Evolutionary conservation across 768 basidiomycete species (phyloP).

Genomic region (Crepidotus variabilis): DNA sequence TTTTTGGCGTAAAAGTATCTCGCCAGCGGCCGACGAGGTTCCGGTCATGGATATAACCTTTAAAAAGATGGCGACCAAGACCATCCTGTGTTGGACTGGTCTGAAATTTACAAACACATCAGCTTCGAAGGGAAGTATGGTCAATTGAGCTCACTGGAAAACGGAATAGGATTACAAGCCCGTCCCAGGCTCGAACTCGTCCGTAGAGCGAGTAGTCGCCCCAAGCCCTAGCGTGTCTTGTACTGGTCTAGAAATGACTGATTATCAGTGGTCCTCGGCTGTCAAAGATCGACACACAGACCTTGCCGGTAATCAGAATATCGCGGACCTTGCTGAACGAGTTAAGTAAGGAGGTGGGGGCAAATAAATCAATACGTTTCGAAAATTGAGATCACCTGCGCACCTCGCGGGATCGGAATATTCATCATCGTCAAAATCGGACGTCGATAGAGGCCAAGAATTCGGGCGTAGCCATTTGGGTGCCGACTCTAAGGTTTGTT

Average conservation of each 20-base stretch:
- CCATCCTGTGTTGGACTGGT: constrained; percentile 24
- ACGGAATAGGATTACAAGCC: constrained; percentile 41
- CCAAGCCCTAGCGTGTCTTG: constrained; percentile 45
- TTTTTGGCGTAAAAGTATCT: constrained; percentile 37
- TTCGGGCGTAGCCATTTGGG: constrained; percentile 6
- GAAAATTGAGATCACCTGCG: constrained; percentile 1
- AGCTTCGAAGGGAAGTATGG: not conserved
- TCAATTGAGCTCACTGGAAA: constrained; percentile 32
- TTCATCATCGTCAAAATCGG: constrained; percentile 31
- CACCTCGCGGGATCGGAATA: constrained; percentile 32
- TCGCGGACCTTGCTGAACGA: constrained; percentile 42
- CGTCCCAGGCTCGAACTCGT: constrained; percentile 50
- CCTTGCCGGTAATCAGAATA: constrained; percentile 50
- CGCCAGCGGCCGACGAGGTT: constrained; percentile 55
- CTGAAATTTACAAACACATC: constrained; percentile 18
- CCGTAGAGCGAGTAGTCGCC: constrained; percentile 42
- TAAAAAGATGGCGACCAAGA: constrained; percentile 46
- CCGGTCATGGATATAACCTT: constrained; percentile 45
- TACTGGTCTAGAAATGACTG: constrained; percentile 30
- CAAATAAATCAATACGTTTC: not conserved
- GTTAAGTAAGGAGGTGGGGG: constrained; percentile 8
- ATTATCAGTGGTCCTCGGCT: not conserved
- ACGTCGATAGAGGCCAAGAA: constrained; percentile 5
- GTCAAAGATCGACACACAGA: constrained; percentile 17
- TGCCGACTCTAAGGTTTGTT: constrained; percentile 15